Percentiles rank a stretch among this genome's conserved stretches.
These are phyloP conservation scores for Pestalotiopsis sp. DNA, from an alignment of 2,329 filamentous ascomycete genomes.

Conservation along the genomic window DNA sequence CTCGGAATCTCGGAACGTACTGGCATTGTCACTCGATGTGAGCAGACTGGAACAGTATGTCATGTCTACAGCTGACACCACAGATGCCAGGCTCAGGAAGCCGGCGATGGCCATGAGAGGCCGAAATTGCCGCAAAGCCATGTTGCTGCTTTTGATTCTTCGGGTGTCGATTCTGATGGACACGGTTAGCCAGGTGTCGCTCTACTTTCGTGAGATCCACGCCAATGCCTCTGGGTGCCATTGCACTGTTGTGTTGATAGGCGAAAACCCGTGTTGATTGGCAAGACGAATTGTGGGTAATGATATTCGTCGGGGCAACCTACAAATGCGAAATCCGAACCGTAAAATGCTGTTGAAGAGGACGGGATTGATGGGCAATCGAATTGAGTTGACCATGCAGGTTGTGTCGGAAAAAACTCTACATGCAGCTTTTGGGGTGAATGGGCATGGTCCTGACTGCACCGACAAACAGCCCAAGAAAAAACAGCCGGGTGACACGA, in stretches of 20 bases:
- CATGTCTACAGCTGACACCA: constrained; percentile 28
- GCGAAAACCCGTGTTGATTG: neutral
- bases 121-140: constrained; percentile 21
- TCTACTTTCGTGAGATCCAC: neutral
- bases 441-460: neutral
- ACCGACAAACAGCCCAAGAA: neutral
- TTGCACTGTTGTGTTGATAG: too few relatives aligned
- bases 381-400: neutral
- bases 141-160: constrained; percentile 14
- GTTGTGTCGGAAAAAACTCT: neutral
- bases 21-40: constrained; percentile 40
- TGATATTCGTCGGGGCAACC: neutral
- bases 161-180: too few relatives aligned
- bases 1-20: constrained; percentile 34
- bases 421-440: neutral
- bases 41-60: constrained; percentile 48
- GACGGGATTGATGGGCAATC: neutral
- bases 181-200: neutral
- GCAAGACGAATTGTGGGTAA: neutral
- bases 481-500: neutral
- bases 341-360: neutral
- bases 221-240: neutral
- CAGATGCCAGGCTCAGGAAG: constrained; percentile 21
- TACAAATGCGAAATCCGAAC: neutral
- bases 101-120: constrained; percentile 22